Evolutionary conservation across 305 asterid species (phyloP).

Genomic region (Fraxinus dipetala): DNA sequence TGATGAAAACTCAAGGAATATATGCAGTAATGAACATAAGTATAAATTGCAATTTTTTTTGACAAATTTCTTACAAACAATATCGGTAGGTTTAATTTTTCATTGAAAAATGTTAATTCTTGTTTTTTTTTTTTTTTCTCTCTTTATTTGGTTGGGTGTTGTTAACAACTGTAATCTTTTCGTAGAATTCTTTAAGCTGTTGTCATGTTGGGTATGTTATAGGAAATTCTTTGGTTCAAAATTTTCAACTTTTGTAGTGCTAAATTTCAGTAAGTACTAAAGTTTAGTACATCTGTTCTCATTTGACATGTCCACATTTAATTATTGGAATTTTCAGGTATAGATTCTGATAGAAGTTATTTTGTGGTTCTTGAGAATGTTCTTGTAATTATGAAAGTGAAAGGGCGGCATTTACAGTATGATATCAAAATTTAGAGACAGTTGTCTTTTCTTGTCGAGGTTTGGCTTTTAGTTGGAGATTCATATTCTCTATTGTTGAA

Average conservation of each 20-base stretch:
- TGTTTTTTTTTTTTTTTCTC: neutral
- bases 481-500: neutral
- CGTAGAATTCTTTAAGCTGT: neutral
- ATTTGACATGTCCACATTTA: neutral
- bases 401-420: neutral
- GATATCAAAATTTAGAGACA: neutral
- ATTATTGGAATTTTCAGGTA: neutral
- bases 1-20: neutral
- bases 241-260: neutral
- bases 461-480: neutral
- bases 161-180: neutral
- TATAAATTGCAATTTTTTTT: neutral
- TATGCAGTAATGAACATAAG: neutral
- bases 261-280: neutral
- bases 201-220: slow-evolving; percentile 5
- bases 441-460: slow-evolving; percentile 1
- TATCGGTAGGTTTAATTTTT: neutral
- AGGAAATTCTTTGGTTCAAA: neutral
- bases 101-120: neutral
- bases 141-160: slow-evolving; percentile 15
- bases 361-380: neutral
- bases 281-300: slow-evolving; percentile 8
- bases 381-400: neutral
- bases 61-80: neutral
- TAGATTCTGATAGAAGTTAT: slow-evolving; percentile 20